phyloP scores from a whole-genome alignment of 148 eudicot species.

The Amaranthus palmeri region DNA sequence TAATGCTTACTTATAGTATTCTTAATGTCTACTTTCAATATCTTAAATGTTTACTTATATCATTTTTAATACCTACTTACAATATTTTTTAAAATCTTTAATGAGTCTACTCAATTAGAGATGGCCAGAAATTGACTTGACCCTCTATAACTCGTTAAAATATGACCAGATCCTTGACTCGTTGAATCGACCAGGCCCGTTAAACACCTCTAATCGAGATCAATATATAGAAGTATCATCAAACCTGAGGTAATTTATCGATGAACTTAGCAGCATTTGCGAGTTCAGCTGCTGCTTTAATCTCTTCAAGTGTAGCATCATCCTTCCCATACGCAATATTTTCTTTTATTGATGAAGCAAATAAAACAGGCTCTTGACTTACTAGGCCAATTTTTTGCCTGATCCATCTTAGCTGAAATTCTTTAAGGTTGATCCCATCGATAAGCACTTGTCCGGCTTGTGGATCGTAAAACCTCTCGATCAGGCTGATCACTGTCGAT shows the following conservation, averaged over 20 bases:
- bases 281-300: conserved; percentile 47
- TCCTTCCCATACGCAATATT: conserved; percentile 61
- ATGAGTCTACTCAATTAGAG: too few relatives aligned
- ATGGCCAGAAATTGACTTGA: too few relatives aligned
- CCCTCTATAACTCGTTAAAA: too few relatives aligned
- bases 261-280: conserved; percentile 65
- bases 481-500: conserved; percentile 57
- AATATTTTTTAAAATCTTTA: too few relatives aligned
- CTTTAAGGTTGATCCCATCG: conserved; percentile 56
- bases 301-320: conserved; percentile 46
- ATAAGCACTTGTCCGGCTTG: conserved; percentile 54
- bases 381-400: conserved; percentile 60
- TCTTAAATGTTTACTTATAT: too few relatives aligned
- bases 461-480: conserved; percentile 74
- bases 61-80: too few relatives aligned
- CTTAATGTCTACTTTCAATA: too few relatives aligned
- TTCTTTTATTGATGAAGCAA: conserved; percentile 48
- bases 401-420: conserved; percentile 59
- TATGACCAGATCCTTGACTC: too few relatives aligned
- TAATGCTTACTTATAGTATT: too few relatives aligned
- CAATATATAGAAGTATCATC: neutral
- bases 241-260: conserved; percentile 59
- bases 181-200: too few relatives aligned
- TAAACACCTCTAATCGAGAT: neutral
- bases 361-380: conserved; percentile 70